Evolutionary conservation across 2,329 filamentous ascomycete genomes (phyloP).

Genomic region (Pyrenochaeta sp.): DNA sequence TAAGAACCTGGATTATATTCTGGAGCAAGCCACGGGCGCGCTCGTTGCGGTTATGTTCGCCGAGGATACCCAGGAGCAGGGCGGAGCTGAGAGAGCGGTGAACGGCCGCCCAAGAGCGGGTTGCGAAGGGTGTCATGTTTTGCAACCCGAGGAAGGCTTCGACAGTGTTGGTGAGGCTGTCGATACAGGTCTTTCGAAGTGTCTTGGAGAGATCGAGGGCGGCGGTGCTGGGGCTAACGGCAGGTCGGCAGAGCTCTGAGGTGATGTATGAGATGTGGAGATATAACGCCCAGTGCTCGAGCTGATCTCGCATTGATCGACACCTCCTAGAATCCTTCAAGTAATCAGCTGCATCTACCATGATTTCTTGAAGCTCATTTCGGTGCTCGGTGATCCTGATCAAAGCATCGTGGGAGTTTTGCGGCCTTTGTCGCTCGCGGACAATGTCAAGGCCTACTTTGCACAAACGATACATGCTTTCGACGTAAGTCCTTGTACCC

Average conservation of each 20-base stretch:
- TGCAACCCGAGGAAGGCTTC: constrained; percentile 69
- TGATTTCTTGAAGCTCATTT: constrained; percentile 64
- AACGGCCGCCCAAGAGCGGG: constrained; percentile 55
- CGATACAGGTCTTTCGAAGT: constrained; percentile 64
- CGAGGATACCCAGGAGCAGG: constrained; percentile 55
- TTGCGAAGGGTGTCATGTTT: constrained; percentile 58
- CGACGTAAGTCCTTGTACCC: constrained; percentile 64
- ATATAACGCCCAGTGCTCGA: constrained; percentile 68
- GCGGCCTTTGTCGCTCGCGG: constrained; percentile 63
- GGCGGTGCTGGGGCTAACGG: constrained; percentile 62
- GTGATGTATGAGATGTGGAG: constrained; percentile 69
- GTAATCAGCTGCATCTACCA: constrained; percentile 66
- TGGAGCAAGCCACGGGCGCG: constrained; percentile 55
- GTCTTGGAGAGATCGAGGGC: constrained; percentile 54
- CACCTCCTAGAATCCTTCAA: constrained; percentile 63
- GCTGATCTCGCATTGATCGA: constrained; percentile 59
- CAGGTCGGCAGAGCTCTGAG: constrained; percentile 69
- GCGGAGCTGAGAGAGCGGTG: constrained; percentile 56
- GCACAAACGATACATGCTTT: constrained; percentile 65
- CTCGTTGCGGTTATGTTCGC: constrained; percentile 56
- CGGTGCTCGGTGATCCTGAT: constrained; percentile 65
- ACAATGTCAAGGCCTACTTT: constrained; percentile 68
- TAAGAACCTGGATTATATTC: constrained; percentile 57
- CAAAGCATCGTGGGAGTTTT: constrained; percentile 62
- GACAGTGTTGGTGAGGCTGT: constrained; percentile 64